These are phyloP conservation scores for Mallotus repandus DNA, from an alignment of 441 rosid genomes.

Conservation along the genomic window DNA sequence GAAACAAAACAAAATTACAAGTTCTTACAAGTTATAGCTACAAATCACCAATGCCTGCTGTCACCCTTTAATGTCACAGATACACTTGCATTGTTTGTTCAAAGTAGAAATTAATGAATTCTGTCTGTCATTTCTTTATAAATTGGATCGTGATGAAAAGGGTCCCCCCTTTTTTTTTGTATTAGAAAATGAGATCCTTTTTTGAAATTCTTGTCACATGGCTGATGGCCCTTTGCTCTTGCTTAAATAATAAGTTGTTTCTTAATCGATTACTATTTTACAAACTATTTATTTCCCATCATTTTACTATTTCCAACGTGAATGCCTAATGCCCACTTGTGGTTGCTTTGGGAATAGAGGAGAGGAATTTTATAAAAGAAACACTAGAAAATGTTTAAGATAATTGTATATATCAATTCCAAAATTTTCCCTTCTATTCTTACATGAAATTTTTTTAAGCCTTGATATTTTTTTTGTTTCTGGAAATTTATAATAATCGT, in stretches of 20 bases:
- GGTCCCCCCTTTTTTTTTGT: too few species aligned
- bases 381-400: neutral
- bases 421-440: too few species aligned
- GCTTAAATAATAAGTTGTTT: too few species aligned
- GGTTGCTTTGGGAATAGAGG: neutral
- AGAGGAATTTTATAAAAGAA: neutral
- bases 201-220: too few species aligned
- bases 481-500: too few species aligned
- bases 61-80: constrained; percentile 4
- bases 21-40: neutral
- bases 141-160: neutral
- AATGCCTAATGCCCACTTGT: neutral
- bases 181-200: too few species aligned
- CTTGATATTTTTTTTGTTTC: too few species aligned
- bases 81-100: constrained; percentile 8
- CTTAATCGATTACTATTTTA: neutral
- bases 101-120: constrained; percentile 7
- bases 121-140: constrained; percentile 4
- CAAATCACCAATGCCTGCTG: neutral
- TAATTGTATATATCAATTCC: too few species aligned
- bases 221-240: too few species aligned
- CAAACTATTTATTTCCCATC: neutral
- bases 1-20: neutral
- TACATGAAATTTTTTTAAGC: too few species aligned
- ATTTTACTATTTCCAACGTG: constrained; percentile 1